Evolutionary conservation across 225 moss, liverwort and hornwort genomes (phyloP), one percentile per base, ranked within the genome.

Genomic region (Antitrichia curtipendula): DNA sequence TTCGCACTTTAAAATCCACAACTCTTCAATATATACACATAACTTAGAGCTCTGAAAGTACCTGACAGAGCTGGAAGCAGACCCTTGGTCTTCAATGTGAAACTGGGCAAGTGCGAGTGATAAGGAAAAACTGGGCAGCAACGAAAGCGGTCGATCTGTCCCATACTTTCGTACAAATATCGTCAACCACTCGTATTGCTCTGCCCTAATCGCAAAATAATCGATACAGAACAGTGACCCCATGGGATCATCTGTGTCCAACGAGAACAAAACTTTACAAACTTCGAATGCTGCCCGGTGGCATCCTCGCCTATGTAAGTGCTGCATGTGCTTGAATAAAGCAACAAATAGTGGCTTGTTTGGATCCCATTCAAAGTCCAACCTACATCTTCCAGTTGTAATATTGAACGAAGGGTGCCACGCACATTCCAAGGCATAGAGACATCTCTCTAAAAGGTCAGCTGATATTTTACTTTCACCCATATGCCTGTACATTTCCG

Each of bases 271-370:
- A 82, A 97, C 77, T 89, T 98, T 98, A 86, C 98, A 98, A 71
- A 98, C 95, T 91, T 98, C 98, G 49, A 98, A 93, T 58, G 98
- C 97, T 34, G 98, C 96, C 49, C 97, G 93, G 86, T 98, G 98
- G 82, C 98, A 98, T 43, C 98, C 98, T 84, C 98, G 92, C 85
- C 95, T 94, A 49, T 96, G 95, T 68, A 97, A 83, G 81, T 96
- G 95, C 53, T 97, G 98, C 97, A 97, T 98, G 74, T 97, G 98
- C 88, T 93, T 93, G 87, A 96, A 98, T 68, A 98, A 81, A 69
- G 95, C 94, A 86, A 92, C 70, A 82, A 97, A 97, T 25, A 98
- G 89, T 47, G 95, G 89, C 86, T 93, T 95, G 88, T 98, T 98
- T 31, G 92, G 85, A 77, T 95, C 95, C 92, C 92, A 92, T 31